Evolutionary conservation across 2,329 filamentous ascomycete species (phyloP).

Genomic region (Paecilomyces formosus): DNA sequence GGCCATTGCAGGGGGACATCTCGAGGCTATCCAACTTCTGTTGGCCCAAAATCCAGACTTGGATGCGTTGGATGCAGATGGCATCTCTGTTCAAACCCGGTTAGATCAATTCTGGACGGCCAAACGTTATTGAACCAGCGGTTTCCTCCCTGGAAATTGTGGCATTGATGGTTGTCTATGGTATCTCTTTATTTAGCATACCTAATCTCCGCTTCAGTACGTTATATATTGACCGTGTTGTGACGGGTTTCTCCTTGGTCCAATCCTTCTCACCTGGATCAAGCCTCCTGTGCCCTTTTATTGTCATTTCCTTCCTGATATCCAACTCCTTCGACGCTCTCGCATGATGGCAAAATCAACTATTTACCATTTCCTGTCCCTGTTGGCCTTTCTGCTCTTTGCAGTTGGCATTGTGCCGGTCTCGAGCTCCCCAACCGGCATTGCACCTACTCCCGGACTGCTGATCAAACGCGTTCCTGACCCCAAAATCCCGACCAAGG

Average conservation of each 20-base stretch:
- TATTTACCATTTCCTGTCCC: too few species aligned
- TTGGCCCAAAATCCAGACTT: not conserved
- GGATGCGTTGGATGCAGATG: not conserved
- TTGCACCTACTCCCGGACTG: too few species aligned
- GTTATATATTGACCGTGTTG: not conserved
- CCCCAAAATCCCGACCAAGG: too few species aligned
- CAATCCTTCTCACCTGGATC: not conserved
- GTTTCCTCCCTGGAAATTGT: not conserved
- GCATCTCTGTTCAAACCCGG: not conserved
- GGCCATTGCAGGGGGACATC: not conserved
- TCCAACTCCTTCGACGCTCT: not conserved
- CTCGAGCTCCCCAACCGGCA: too few species aligned
- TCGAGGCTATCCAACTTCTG: not conserved
- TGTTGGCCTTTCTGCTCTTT: too few species aligned
- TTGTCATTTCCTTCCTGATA: not conserved
- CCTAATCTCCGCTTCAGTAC: not conserved
- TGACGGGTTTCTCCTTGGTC: not conserved
- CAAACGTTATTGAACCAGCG: not conserved
- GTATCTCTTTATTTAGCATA: not conserved
- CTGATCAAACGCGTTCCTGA: too few species aligned
- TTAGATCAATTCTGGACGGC: not conserved
- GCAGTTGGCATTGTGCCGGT: too few species aligned
- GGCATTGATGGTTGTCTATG: not conserved
- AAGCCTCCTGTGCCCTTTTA: not conserved
- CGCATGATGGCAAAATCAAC: too few species aligned